phyloP scores from a whole-genome alignment of 1,284 basidiomycete genomes.

The Trichosporon sp. region DNA sequence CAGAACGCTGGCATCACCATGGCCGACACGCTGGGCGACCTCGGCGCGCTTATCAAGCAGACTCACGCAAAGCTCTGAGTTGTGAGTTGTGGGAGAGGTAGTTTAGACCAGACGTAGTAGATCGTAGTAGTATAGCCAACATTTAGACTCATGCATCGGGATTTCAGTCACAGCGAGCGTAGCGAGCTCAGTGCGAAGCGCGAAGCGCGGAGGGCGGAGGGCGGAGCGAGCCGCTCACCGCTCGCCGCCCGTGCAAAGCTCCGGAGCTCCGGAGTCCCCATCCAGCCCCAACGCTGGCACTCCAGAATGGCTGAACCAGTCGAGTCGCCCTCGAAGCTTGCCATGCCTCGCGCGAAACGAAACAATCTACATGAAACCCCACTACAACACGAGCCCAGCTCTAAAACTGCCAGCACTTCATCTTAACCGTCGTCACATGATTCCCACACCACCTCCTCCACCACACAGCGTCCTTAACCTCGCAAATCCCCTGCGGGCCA shows the following conservation, averaged over 20 bases:
- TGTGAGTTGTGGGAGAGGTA: background rate
- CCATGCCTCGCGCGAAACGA: no score
- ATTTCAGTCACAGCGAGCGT: background rate
- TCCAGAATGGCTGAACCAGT: no score
- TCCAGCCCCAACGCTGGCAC: no score
- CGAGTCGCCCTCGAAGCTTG: no score
- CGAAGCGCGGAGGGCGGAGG: no score
- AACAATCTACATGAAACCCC: no score
- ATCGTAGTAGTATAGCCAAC: background rate
- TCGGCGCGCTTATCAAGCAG: conserved; percentile 16
- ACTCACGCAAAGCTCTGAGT: conserved; percentile 11
- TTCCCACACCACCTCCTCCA: background rate
- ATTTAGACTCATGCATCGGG: conserved; percentile 2
- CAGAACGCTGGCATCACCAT: conserved; percentile 16
- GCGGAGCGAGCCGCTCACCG: no score
- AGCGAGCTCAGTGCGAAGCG: no score
- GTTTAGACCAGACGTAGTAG: background rate
- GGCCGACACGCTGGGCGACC: conserved; percentile 19
- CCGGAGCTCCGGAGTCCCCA: no score
- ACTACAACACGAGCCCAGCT: no score
- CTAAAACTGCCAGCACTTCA: background rate
- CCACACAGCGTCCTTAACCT: background rate
- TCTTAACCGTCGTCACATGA: background rate
- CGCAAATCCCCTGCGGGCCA: background rate
- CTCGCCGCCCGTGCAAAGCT: no score